Conservation (phyloP, 495 filamentous ascomycete species). For the Aspergillus diversus region DNA sequence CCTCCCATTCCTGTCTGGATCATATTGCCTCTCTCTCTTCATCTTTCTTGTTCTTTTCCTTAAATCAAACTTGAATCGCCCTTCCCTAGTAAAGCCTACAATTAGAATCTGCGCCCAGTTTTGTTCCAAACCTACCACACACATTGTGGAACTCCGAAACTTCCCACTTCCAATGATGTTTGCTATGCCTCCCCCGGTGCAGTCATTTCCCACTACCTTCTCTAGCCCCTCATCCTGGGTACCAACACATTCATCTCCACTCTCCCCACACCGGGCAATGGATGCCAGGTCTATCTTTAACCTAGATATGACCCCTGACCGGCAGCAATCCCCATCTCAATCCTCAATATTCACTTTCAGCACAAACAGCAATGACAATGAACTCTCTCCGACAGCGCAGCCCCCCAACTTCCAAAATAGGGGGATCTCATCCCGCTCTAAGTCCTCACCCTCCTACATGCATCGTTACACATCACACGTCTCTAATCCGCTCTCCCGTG, state of each 20-base stretch:
- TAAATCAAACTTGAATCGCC: too few species aligned
- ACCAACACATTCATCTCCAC: constrained; percentile 55
- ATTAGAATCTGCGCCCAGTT: too few species aligned
- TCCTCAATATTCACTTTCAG: constrained; percentile 11
- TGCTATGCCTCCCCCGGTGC: constrained; percentile 27
- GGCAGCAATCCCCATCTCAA: constrained; percentile 3
- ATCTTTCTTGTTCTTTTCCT: too few species aligned
- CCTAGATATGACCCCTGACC: constrained; percentile 11
- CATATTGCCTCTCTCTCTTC: too few species aligned
- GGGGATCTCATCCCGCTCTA: constrained; percentile 4
- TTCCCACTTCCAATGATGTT: constrained; percentile 26
- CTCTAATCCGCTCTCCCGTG: constrained; percentile 15
- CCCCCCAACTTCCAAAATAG: constrained; percentile 13
- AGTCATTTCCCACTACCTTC: constrained; percentile 49
- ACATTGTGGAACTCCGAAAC: too few species aligned
- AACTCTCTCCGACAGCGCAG: constrained; percentile 18
- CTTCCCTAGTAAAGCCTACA: too few species aligned
- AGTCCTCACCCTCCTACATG: constrained; percentile 10
- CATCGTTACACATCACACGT: constrained; percentile 19
- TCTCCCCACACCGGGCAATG: constrained; percentile 38
- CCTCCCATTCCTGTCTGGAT: too few species aligned
- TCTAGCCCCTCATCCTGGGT: constrained; percentile 38
- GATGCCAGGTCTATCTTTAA: constrained; percentile 13
- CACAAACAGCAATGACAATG: constrained; percentile 32
- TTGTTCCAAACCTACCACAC: too few species aligned